These are phyloP conservation scores for Neonectria neomacrospora DNA, from an alignment of 2,329 filamentous ascomycete genomes.

Conservation along the genomic window DNA sequence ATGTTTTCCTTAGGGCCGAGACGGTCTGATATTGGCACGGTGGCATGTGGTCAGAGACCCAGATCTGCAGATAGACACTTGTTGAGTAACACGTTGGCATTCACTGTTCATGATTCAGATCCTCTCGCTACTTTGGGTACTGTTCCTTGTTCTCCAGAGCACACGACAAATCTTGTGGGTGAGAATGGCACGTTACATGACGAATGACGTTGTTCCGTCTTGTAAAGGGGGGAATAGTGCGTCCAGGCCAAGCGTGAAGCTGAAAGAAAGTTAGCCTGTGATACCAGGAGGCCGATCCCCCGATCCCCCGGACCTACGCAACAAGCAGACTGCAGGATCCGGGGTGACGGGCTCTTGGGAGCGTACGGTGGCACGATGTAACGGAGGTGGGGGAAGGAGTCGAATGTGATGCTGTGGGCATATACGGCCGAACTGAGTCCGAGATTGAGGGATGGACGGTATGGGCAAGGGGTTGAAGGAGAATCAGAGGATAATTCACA, in stretches of 20 bases:
- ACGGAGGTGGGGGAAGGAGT: constrained; percentile 29
- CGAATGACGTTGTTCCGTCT: neutral
- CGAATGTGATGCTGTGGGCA: constrained; percentile 28
- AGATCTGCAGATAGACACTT: constrained; percentile 18
- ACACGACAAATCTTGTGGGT: neutral
- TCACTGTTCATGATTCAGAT: neutral
- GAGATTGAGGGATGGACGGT: constrained; percentile 36
- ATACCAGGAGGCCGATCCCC: constrained; percentile 6
- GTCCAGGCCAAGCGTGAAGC: neutral
- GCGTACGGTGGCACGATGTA: constrained; percentile 23
- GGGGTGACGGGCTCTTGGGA: constrained; percentile 12
- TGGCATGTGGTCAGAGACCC: constrained; percentile 20
- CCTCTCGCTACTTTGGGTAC: neutral
- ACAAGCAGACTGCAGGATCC: neutral
- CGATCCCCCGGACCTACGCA: neutral
- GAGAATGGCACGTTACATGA: constrained; percentile 2
- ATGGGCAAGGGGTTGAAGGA: constrained; percentile 15
- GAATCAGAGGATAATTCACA: neutral
- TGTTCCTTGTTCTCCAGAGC: neutral
- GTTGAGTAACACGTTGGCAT: constrained; percentile 6
- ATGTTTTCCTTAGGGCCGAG: constrained; percentile 19
- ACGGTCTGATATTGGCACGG: constrained; percentile 26
- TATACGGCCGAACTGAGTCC: constrained; percentile 34
- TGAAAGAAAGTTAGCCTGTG: constrained; percentile 21
- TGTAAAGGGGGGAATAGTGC: neutral